Percentiles rank a stretch among this genome's conserved stretches.
These are phyloP conservation scores for Xanthoparmelia taractica DNA, from an alignment of 495 filamentous ascomycete species.

Conservation along the genomic window DNA sequence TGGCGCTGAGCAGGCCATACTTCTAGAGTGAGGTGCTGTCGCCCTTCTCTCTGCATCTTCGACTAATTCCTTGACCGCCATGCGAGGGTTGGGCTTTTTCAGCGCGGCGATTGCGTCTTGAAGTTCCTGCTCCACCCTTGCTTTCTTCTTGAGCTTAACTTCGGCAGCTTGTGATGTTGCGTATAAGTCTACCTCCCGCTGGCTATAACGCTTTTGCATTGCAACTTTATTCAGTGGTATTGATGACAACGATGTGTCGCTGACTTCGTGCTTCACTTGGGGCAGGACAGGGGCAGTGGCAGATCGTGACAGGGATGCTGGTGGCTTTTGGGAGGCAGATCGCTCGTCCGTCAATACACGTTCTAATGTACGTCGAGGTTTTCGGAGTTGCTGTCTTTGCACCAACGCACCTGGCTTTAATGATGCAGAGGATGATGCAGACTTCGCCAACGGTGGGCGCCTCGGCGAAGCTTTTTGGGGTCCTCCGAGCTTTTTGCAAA, in stretches of 20 bases:
- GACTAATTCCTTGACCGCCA: constrained; percentile 44
- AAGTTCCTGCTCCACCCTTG: constrained; percentile 58
- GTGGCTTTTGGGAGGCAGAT: constrained; percentile 39
- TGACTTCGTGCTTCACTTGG: constrained; percentile 55
- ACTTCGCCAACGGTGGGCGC: constrained; percentile 43
- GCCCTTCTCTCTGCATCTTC: constrained; percentile 26
- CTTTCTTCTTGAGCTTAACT: constrained; percentile 63
- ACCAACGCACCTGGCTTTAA: constrained; percentile 48
- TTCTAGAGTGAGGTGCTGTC: constrained; percentile 21
- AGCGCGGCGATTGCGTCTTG: constrained; percentile 74
- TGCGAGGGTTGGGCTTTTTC: constrained; percentile 76
- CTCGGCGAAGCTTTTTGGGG: constrained; percentile 56
- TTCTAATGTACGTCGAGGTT: constrained; percentile 54
- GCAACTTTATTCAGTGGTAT: constrained; percentile 47
- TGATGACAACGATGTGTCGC: constrained; percentile 49
- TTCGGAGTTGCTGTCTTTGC: constrained; percentile 45
- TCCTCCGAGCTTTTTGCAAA: constrained; percentile 83
- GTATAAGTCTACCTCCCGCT: constrained; percentile 62
- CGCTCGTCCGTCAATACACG: constrained; percentile 65
- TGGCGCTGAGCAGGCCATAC: background rate
- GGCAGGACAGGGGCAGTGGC: constrained; percentile 54
- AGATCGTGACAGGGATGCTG: constrained; percentile 57
- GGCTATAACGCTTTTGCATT: constrained; percentile 51
- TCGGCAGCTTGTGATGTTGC: constrained; percentile 50
- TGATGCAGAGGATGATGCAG: constrained; percentile 23